Evolutionary conservation across 106 monocot species (phyloP).

Genomic region (Allium fistulosum): DNA sequence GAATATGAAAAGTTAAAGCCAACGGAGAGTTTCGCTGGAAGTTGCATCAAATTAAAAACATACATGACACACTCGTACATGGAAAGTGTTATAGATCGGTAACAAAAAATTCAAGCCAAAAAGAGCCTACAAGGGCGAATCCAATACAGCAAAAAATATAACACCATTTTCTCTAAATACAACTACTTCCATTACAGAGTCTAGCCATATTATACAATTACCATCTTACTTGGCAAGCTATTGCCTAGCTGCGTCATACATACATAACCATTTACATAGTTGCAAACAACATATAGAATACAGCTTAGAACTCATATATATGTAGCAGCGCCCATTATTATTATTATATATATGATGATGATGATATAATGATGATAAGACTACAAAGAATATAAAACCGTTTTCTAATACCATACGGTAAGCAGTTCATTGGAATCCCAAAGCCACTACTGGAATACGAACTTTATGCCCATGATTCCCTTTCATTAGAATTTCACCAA

Average conservation of each 20-base stretch:
- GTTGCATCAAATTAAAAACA: too few species aligned
- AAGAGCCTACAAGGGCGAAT: neutral
- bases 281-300: slow-evolving; percentile 5
- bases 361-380: neutral
- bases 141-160: neutral
- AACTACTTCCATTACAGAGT: neutral
- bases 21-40: too few species aligned
- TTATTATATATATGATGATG: too few species aligned
- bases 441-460: slow-evolving; percentile 74
- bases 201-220: neutral
- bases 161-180: neutral
- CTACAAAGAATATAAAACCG: slow-evolving; percentile 40
- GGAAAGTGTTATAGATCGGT: too few species aligned
- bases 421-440: slow-evolving; percentile 32
- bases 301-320: neutral
- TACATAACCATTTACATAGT: slow-evolving; percentile 2
- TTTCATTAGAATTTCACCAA: slow-evolving; percentile 89
- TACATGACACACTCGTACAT: too few species aligned
- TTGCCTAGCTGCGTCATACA: neutral
- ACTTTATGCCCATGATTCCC: slow-evolving; percentile 76
- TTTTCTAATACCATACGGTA: neutral
- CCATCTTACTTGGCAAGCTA: neutral
- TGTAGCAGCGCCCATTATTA: too few species aligned
- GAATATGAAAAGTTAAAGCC: too few species aligned
- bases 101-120: too few species aligned